Evolutionary conservation across 306 rosid species (phyloP), one percentile per base, ranked within the genome.

Genomic region (Fragaria nilgerrensis): DNA sequence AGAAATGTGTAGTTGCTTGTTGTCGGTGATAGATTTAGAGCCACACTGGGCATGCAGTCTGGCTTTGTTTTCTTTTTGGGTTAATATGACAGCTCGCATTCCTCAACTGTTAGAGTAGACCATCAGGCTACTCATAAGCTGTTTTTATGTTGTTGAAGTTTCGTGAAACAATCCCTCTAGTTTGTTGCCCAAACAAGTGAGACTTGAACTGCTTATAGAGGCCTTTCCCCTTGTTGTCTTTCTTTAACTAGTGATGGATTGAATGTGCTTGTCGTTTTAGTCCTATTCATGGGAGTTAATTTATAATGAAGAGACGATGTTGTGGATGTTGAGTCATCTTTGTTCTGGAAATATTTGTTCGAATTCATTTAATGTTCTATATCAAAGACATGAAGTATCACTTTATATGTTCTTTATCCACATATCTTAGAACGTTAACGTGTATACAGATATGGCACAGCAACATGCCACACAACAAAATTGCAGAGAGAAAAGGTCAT

Each of bases 401-500:
- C 53, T 68, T 63, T 68, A 5, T n/a, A 75, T 43, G 49, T 63
- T 55, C 9, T 68, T 37, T 73, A 68, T 74, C 68, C 16, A 63
- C 52, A 17, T 63, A 39, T 77, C 72, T 73, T 52, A 84, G 78
- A 72, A 17, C 32, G 32, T 25, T 66, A 23, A 75, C 15, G 61
- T 73, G 25, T 80, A 58, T 82, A 81, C 82, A 96, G 99, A 93
- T 92, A 84, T 92, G 99, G 98, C 94, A 92, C 75, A 48, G 79
- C 89, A 96, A 96, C 88, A 96, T 92, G 98, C 99, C 99, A 32
- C 88, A 96, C 86, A 86, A 91, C 84, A 96, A 96, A 89, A 89
- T 96, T 65, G 99, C 96, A 11, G 98, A 96, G 72, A 86, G 99
- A 89, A 96, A 96, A 87, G 99, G 98, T 87, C 99, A 96, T 81